Evolutionary conservation across 1,284 basidiomycete species (phyloP).

Genomic region (Puccinia polysora): DNA sequence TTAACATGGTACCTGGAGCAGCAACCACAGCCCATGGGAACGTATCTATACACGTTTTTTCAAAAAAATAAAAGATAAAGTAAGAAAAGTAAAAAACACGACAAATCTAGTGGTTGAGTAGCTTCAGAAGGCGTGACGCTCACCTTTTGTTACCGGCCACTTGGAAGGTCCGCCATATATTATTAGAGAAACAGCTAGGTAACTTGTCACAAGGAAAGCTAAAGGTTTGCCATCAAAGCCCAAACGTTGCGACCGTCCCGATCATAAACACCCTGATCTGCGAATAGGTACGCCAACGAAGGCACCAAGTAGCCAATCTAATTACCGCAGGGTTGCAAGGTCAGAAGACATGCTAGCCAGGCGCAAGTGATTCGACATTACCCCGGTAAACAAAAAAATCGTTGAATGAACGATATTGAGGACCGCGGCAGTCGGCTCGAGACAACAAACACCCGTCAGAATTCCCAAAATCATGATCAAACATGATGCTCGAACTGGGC

Average conservation of each 20-base stretch:
- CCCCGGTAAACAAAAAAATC: background rate
- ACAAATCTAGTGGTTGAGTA: background rate
- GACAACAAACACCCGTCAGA: background rate
- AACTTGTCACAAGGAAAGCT: background rate
- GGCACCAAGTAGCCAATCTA: constrained; percentile 35
- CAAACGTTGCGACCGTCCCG: constrained; percentile 31
- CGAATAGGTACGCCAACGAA: constrained; percentile 15
- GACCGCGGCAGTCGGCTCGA: background rate
- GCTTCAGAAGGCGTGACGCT: background rate
- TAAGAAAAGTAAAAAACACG: background rate
- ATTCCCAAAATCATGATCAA: constrained; percentile 16
- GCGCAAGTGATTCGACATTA: background rate
- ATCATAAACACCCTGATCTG: constrained; percentile 24
- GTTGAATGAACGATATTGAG: no score
- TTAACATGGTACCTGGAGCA: background rate
- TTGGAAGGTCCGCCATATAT: background rate
- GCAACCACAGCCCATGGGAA: constrained; percentile 9
- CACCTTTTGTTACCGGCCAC: background rate
- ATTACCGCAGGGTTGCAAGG: background rate
- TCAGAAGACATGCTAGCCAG: background rate
- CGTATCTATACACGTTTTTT: background rate
- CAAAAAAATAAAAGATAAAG: background rate
- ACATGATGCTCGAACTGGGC: constrained; percentile 21
- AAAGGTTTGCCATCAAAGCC: constrained; percentile 29
- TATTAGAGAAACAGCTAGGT: background rate